Evolutionary conservation across 768 basidiomycete species (phyloP).

Genomic region (Russula brevipes): DNA sequence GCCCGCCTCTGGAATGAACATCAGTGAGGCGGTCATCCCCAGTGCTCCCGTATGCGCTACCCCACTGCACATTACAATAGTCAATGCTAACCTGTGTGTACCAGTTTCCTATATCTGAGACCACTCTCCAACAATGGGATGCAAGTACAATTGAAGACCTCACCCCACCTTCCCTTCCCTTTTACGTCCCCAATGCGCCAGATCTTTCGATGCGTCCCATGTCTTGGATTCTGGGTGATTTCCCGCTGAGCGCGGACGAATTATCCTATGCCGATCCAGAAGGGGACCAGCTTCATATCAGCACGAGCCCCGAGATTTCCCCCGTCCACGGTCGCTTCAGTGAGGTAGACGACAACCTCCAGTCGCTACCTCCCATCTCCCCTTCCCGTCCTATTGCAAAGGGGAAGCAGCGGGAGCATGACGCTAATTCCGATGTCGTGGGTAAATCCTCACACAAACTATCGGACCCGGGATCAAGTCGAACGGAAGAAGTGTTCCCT

Average conservation of each 20-base stretch:
- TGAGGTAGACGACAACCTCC: neutral
- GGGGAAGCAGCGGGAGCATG: conserved; percentile 9
- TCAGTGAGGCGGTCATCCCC: neutral
- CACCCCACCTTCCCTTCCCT: conserved; percentile 1
- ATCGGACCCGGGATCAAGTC: neutral
- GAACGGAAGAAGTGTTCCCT: neutral
- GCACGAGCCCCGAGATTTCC: neutral
- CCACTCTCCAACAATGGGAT: conserved; percentile 21
- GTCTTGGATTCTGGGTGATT: conserved; percentile 11
- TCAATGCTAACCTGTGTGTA: neutral
- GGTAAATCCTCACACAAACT: neutral
- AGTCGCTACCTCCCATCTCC: neutral
- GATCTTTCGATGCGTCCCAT: conserved; percentile 4
- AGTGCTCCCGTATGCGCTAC: neutral
- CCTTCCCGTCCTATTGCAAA: neutral
- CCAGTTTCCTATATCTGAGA: conserved; percentile 16
- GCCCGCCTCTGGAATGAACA: neutral
- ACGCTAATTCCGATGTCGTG: neutral
- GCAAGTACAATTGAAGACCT: conserved; percentile 17
- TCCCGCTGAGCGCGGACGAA: neutral
- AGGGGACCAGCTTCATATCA: neutral
- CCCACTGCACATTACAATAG: neutral
- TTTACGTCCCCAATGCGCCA: conserved; percentile 3
- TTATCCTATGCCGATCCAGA: neutral
- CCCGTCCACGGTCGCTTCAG: neutral